Conservation (phyloP, 2,329 filamentous ascomycete species). For the Lecanosticta acicola region DNA sequence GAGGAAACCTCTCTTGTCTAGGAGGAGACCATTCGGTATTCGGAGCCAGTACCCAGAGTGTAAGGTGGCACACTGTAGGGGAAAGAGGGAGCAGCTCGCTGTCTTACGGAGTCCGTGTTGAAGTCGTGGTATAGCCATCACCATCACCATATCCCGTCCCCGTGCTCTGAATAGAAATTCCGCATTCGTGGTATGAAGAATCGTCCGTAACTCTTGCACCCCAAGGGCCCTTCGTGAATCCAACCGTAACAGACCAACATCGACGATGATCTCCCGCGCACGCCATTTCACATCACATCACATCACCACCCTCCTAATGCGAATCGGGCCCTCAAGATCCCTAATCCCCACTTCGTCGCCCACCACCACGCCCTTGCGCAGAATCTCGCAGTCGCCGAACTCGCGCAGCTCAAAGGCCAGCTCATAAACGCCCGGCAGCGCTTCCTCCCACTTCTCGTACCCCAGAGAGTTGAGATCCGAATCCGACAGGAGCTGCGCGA, state of each 20-base stretch:
- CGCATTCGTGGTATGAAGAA: too few relatives aligned
- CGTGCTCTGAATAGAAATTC: too few relatives aligned
- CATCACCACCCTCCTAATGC: conserved; percentile 29
- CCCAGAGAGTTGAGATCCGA: conserved; percentile 35
- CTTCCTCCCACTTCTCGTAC: conserved; percentile 41
- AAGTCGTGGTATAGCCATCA: too few relatives aligned
- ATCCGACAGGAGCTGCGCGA: conserved; percentile 40
- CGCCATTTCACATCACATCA: conserved; percentile 1
- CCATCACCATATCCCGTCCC: too few relatives aligned
- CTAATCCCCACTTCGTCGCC: conserved; percentile 29
- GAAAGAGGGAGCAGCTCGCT: too few relatives aligned
- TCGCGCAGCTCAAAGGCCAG: conserved; percentile 43
- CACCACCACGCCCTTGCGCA: conserved; percentile 44
- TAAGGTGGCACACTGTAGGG: too few relatives aligned
- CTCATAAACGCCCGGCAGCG: conserved; percentile 42
- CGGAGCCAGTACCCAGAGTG: too few relatives aligned
- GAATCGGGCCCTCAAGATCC: conserved; percentile 44
- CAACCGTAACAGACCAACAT: background rate
- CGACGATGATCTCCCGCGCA: background rate
- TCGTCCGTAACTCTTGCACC: too few relatives aligned
- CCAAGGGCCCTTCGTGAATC: background rate
- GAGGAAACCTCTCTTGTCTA: too few relatives aligned
- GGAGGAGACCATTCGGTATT: too few relatives aligned
- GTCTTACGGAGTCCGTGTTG: too few relatives aligned
- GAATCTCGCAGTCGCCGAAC: conserved; percentile 43